Conservation (phyloP, 2,329 filamentous ascomycete species). For the Talaromyces pinophilus region DNA sequence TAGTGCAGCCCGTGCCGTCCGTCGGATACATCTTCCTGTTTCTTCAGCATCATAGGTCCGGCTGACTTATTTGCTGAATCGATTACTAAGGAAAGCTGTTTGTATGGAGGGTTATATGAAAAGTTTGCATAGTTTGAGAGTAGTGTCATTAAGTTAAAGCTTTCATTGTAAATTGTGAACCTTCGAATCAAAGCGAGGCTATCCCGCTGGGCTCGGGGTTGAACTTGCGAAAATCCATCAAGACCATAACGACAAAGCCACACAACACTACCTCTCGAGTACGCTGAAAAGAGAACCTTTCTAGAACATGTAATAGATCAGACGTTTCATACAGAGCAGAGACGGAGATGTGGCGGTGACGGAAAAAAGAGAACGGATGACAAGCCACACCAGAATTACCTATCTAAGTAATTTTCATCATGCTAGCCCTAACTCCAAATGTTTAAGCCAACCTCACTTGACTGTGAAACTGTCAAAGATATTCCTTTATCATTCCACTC, state of each 20-base stretch:
- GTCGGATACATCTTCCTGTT: neutral
- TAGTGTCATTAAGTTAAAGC: neutral
- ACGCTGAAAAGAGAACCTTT: neutral
- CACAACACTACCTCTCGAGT: neutral
- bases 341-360: neutral
- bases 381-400: neutral
- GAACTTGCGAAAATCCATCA: neutral
- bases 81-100: neutral
- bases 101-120: neutral
- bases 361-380: neutral
- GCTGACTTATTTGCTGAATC: neutral
- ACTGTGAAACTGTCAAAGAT: neutral
- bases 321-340: neutral
- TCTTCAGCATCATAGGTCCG: neutral
- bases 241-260: neutral
- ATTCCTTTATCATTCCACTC: neutral
- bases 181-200: neutral
- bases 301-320: neutral
- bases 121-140: neutral
- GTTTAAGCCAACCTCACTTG: neutral
- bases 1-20: neutral
- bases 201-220: neutral
- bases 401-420: neutral
- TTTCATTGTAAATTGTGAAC: neutral
- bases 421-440: neutral